A percentile compares a stretch with the other conserved stretches of the same genome.
Conservation (phyloP, 106 monocot species). For the Platanthera guangdongensis region DNA sequence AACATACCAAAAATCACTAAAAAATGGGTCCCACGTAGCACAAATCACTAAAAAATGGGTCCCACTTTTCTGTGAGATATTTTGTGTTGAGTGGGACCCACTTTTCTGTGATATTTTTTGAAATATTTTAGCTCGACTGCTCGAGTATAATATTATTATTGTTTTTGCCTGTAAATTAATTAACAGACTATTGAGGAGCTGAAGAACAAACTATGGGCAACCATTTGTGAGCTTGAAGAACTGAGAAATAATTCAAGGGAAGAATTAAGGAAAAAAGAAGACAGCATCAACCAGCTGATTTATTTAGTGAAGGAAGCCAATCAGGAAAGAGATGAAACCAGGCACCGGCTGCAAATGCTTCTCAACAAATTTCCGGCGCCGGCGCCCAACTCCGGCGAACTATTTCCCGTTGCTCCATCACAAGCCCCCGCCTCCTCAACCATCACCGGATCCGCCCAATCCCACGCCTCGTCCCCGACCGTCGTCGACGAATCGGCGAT, state of each 20-base stretch:
- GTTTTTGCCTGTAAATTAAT: too few species aligned
- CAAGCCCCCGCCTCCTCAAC: background rate
- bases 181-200: conserved; percentile 2
- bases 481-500: background rate
- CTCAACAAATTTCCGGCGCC: background rate
- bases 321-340: conserved; percentile 17
- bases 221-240: conserved; percentile 5
- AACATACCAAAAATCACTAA: too few species aligned
- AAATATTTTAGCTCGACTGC: too few species aligned
- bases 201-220: background rate
- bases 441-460: background rate
- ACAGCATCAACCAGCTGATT: conserved; percentile 3
- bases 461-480: background rate
- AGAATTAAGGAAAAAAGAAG: conserved; percentile 11
- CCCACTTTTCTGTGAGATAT: too few species aligned
- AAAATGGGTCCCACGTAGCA: too few species aligned
- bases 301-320: background rate
- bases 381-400: background rate
- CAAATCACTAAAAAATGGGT: too few species aligned
- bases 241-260: conserved; percentile 9
- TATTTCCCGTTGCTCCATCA: background rate
- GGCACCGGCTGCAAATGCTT: conserved; percentile 4
- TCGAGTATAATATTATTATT: too few species aligned
- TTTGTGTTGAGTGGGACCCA: too few species aligned
- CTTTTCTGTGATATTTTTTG: too few species aligned